These are phyloP conservation scores for Bolboschoenoplectus hybrid DNA, from an alignment of 202 grass and related monocot genomes.

Conservation along the genomic window DNA sequence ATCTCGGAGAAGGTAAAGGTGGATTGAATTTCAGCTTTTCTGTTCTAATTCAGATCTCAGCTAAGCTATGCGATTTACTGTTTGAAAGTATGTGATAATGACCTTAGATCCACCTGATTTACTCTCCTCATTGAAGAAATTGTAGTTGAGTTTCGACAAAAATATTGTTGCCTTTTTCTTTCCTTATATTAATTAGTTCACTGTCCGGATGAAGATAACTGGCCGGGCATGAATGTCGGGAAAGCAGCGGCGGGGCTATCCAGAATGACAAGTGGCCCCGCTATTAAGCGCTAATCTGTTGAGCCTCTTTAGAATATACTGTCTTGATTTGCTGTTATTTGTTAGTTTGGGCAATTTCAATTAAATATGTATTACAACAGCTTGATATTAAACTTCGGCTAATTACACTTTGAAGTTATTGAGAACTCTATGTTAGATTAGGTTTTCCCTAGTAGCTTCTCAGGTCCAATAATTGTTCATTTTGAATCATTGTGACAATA, in stretches of 20 bases:
- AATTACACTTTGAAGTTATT: background rate
- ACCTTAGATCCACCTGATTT: slow-evolving; percentile 27
- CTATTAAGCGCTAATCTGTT: background rate
- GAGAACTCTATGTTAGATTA: background rate
- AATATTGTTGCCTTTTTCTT: background rate
- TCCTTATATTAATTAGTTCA: background rate
- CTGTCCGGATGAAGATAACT: too few relatives aligned
- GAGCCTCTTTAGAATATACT: background rate
- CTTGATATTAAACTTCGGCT: background rate
- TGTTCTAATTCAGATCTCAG: slow-evolving; percentile 39
- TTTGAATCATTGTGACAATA: background rate
- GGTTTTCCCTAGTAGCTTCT: background rate
- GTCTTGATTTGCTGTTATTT: background rate
- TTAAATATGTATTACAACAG: background rate
- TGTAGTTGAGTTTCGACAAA: background rate
- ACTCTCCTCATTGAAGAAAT: background rate
- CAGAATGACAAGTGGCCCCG: too few relatives aligned
- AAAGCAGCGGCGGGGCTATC: too few relatives aligned
- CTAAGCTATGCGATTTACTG: background rate
- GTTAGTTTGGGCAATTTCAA: background rate
- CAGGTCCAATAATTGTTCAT: background rate
- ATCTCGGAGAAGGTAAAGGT: slow-evolving; percentile 39
- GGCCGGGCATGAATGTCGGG: too few relatives aligned
- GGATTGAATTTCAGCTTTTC: slow-evolving; percentile 8
- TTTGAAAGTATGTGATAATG: slow-evolving; percentile 17